A percentile compares a stretch with the other conserved stretches of the same genome.
These are phyloP conservation scores for Geotrichum klebahnii DNA, from an alignment of 1,139 yeast genomes.

Conservation along the genomic window DNA sequence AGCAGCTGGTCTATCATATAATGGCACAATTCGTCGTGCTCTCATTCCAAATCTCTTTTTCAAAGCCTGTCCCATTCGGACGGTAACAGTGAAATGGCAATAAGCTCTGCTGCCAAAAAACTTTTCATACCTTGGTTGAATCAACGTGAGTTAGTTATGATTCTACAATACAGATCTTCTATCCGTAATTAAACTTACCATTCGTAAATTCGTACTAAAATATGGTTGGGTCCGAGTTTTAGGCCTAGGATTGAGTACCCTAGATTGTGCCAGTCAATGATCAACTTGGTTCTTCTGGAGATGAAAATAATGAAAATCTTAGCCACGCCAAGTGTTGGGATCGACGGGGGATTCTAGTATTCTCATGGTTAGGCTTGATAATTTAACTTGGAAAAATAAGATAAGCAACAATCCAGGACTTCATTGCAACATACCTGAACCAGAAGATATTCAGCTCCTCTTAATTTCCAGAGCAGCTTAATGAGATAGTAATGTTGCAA, in stretches of 20 bases:
- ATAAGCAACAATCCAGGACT: background rate
- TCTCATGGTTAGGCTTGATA: conserved; percentile 34
- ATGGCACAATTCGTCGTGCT: conserved; percentile 40
- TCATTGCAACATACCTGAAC: conserved; percentile 35
- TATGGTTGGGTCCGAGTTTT: conserved; percentile 53
- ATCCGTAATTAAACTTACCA: conserved; percentile 16
- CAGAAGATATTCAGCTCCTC: conserved; percentile 66
- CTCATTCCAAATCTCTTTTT: conserved; percentile 51
- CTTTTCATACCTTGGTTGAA: conserved; percentile 31
- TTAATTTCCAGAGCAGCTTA: conserved; percentile 48
- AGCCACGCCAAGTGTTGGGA: conserved; percentile 70
- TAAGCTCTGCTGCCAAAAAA: conserved; percentile 58
- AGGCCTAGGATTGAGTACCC: conserved; percentile 80
- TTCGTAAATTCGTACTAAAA: conserved; percentile 57
- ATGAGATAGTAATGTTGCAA: conserved; percentile 52
- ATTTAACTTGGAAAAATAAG: background rate
- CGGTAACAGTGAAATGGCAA: conserved; percentile 75
- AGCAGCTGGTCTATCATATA: conserved; percentile 46
- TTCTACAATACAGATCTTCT: background rate
- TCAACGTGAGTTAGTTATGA: too few species aligned
- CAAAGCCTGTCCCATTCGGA: conserved; percentile 63
- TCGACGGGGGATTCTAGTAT: conserved; percentile 80
- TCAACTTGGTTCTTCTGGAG: conserved; percentile 57
- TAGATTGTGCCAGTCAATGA: conserved; percentile 95
- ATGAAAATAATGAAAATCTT: conserved; percentile 52